Conservation (phyloP, 179 eudicot species). For the Corrigiola litoralis region DNA sequence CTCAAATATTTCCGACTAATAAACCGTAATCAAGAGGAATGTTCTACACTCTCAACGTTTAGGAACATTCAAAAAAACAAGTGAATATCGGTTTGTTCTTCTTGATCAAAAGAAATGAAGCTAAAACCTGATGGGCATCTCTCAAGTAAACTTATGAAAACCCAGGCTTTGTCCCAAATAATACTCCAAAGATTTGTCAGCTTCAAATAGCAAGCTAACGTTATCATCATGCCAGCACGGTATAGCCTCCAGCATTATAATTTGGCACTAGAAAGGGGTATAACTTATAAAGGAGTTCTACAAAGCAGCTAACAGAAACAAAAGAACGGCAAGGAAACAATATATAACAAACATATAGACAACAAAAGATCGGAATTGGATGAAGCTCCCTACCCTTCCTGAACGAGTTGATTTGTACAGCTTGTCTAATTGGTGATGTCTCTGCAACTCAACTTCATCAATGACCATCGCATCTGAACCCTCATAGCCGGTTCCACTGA, state of each 20-base stretch:
- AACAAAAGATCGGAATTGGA: neutral
- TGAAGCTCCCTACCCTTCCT: slow-evolving; percentile 54
- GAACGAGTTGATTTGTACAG: slow-evolving; percentile 83
- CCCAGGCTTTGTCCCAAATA: neutral
- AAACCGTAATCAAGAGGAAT: too few species aligned
- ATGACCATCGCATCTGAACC: slow-evolving; percentile 77
- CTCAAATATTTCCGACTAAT: too few species aligned
- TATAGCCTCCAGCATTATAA: neutral
- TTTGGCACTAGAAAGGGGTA: neutral
- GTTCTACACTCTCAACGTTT: neutral
- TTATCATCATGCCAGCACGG: neutral
- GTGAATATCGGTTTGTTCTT: too few species aligned
- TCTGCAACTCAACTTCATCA: slow-evolving; percentile 85
- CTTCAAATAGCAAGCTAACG: neutral
- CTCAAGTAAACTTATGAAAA: neutral
- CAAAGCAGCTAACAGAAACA: neutral
- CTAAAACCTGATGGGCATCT: neutral
- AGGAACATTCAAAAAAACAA: neutral
- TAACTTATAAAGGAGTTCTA: neutral
- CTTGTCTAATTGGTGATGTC: slow-evolving; percentile 80
- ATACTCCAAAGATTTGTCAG: neutral
- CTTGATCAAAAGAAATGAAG: neutral
- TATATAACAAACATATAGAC: neutral
- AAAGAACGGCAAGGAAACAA: neutral
- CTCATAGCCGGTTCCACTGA: slow-evolving; percentile 79